phyloP scores from a whole-genome alignment of 1,284 basidiomycete species.

The Sphaerobolus stellatus region DNA sequence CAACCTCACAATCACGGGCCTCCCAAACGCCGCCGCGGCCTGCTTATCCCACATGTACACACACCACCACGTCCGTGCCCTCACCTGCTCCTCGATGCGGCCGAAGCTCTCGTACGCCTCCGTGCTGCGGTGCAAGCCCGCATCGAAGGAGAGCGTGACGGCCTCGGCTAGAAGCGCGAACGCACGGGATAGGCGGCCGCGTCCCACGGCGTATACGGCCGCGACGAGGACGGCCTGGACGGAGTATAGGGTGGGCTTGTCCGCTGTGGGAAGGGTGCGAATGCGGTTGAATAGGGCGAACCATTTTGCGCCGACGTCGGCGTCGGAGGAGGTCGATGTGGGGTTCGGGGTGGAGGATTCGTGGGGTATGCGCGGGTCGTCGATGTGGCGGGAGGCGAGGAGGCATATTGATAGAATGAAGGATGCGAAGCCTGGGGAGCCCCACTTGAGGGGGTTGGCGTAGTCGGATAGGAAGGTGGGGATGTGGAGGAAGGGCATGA shows the following conservation, averaged over 20 bases:
- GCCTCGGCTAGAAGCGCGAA: conserved; percentile 83
- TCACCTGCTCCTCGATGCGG: conserved; percentile 82
- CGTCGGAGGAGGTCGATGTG: conserved; percentile 43
- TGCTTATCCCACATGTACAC: conserved; percentile 95
- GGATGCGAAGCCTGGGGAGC: conserved; percentile 86
- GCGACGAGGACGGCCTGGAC: conserved; percentile 86
- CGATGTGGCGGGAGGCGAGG: conserved; percentile 84
- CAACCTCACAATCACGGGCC: conserved; percentile 80
- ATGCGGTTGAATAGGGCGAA: conserved; percentile 84
- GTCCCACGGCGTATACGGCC: conserved; percentile 83
- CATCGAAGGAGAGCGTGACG: conserved; percentile 80
- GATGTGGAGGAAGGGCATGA: conserved; percentile 87
- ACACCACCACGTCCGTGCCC: conserved; percentile 91
- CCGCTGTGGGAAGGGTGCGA: conserved; percentile 82
- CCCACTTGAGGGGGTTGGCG: conserved; percentile 89
- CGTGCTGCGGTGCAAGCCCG: conserved; percentile 81
- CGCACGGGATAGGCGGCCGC: conserved; percentile 84
- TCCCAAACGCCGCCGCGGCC: conserved; percentile 78
- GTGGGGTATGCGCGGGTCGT: conserved; percentile 82
- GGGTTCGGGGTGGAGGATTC: conserved; percentile 40
- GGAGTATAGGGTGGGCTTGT: conserved; percentile 84
- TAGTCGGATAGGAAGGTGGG: conserved; percentile 88
- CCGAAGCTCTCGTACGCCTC: conserved; percentile 79
- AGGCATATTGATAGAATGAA: conserved; percentile 90
- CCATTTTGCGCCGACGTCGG: conserved; percentile 50